Evolutionary conservation across 768 basidiomycete species (phyloP).

Genomic region (Amylocystis lapponica): DNA sequence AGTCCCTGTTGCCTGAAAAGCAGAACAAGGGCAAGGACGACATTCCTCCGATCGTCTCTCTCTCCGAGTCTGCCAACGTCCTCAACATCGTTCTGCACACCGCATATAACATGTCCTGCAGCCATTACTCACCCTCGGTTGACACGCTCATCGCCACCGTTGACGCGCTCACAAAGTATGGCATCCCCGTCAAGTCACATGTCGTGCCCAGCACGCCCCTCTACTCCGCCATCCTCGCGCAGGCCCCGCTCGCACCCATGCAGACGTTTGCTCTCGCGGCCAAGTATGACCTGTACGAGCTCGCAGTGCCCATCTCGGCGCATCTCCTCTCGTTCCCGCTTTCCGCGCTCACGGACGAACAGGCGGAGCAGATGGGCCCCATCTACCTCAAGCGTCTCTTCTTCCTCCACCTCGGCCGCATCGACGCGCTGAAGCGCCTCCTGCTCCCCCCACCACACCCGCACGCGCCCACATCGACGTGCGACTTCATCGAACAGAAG

Average conservation of each 20-base stretch:
- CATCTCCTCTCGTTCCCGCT: conserved; percentile 71
- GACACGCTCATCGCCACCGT: conserved; percentile 53
- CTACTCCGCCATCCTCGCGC: conserved; percentile 53
- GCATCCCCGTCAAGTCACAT: conserved; percentile 43
- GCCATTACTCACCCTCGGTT: conserved; percentile 68
- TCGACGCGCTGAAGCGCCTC: conserved; percentile 76
- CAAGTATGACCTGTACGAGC: conserved; percentile 56
- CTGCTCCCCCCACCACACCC: conserved; percentile 70
- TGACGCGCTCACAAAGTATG: conserved; percentile 52
- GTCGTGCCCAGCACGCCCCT: conserved; percentile 51
- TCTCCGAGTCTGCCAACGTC: conserved; percentile 54
- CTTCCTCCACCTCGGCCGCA: conserved; percentile 77
- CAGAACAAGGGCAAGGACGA: conserved; percentile 32
- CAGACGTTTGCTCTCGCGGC: conserved; percentile 72
- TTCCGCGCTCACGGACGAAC: conserved; percentile 61
- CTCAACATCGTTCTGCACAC: conserved; percentile 72
- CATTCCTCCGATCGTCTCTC: conserved; percentile 46
- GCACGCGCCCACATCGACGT: conserved; percentile 62
- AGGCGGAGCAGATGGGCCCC: conserved; percentile 65
- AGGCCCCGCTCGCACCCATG: conserved; percentile 63
- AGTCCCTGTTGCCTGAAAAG: conserved; percentile 45
- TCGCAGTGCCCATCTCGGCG: conserved; percentile 71
- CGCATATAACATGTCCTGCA: conserved; percentile 66
- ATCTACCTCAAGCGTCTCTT: conserved; percentile 77
- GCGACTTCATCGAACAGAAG: conserved; percentile 75